phyloP scores from a whole-genome alignment of 129 eudicot genomes.

The Solidago caesia region DNA sequence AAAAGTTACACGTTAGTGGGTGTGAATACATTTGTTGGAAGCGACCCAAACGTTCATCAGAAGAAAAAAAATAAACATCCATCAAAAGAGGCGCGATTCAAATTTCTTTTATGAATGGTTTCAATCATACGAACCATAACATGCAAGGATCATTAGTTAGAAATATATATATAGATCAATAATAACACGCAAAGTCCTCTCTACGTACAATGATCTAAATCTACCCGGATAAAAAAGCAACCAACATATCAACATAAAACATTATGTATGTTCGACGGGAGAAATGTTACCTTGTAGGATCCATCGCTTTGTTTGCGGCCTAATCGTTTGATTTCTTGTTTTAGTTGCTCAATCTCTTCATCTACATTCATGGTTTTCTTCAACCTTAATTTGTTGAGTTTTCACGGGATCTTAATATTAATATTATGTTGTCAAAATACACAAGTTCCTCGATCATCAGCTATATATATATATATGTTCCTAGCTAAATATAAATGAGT shows the following conservation, averaged over 20 bases:
- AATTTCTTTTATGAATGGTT: neutral
- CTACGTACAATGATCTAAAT: neutral
- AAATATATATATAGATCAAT: neutral
- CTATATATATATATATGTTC: conserved; percentile 2
- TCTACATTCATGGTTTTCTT: conserved; percentile 74
- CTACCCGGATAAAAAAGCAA: neutral
- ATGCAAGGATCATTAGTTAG: neutral
- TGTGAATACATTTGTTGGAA: too few species aligned
- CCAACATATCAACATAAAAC: neutral
- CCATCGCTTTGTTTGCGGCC: conserved; percentile 82
- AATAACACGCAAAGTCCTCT: neutral
- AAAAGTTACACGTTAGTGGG: too few species aligned
- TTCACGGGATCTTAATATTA: conserved; percentile 5
- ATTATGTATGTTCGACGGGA: neutral
- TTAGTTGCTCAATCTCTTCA: conserved; percentile 78
- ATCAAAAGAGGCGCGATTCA: too few species aligned
- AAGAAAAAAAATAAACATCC: too few species aligned
- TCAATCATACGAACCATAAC: neutral
- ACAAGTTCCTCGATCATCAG: neutral
- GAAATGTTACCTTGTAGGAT: conserved; percentile 62
- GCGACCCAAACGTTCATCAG: too few species aligned
- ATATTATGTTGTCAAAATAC: conserved; percentile 1
- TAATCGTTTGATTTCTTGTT: conserved; percentile 85
- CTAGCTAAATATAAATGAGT: neutral
- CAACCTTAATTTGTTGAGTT: conserved; percentile 16